Percentiles rank a stretch among this genome's conserved stretches.
Evolutionary conservation across 2,329 filamentous ascomycete genomes (phyloP).

Genomic region (Beauveria asiatica): DNA sequence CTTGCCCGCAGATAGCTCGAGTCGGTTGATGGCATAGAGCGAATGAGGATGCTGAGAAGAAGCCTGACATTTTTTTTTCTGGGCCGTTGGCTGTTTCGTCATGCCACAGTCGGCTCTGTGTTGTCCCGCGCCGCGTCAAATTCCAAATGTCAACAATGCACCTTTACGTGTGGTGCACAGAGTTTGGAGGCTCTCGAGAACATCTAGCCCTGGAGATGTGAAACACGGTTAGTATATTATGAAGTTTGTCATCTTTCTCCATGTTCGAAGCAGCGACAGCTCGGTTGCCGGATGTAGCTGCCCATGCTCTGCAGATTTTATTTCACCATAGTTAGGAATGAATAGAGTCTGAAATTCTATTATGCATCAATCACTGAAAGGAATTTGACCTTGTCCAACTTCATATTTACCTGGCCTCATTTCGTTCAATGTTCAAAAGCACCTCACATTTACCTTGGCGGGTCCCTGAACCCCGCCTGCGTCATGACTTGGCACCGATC

Average conservation of each 20-base stretch:
- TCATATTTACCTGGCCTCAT: neutral
- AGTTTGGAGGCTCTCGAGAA: neutral
- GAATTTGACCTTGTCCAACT: neutral
- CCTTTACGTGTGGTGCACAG: neutral
- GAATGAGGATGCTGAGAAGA: slow-evolving; percentile 1
- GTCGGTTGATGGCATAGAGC: neutral
- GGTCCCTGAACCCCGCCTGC: slow-evolving; percentile 1
- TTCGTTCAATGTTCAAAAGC: neutral
- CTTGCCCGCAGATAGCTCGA: neutral
- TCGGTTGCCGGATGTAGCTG: too few species aligned
- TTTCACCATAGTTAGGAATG: too few species aligned
- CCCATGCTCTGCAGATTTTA: too few species aligned
- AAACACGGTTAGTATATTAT: too few species aligned
- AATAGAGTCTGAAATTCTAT: too few species aligned
- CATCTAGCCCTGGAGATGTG: neutral
- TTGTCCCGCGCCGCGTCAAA: slow-evolving; percentile 4
- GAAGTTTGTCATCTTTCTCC: too few species aligned
- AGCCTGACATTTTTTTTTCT: neutral
- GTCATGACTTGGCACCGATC: slow-evolving; percentile 4
- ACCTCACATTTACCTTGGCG: neutral
- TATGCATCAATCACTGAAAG: too few species aligned
- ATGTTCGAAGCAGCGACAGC: too few species aligned
- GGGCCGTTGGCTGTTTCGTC: slow-evolving; percentile 2
- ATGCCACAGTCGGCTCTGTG: slow-evolving; percentile 1
- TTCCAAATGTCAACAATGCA: neutral